Evolutionary conservation across 495 filamentous ascomycete genomes (phyloP), one percentile per base, ranked within the genome.

Genomic region (Glonium stellatum): DNA sequence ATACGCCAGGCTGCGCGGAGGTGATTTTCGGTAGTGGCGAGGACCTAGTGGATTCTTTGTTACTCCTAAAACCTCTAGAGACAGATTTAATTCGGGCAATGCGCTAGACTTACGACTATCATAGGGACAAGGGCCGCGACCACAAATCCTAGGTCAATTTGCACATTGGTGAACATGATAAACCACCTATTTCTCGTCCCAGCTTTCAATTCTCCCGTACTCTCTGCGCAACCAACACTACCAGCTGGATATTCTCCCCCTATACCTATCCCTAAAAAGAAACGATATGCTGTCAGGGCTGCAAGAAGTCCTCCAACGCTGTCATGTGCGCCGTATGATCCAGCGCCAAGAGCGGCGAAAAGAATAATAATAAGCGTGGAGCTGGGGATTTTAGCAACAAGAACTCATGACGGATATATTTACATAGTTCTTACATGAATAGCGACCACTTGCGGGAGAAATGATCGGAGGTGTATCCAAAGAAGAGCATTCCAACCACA

Each of bases 101-200:
- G 25, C 9, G 12, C 5, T 4, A n/a, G 50, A 63, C 44, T 56
- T 59, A 42, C 68, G 19, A 66, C 69, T 63, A 69, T 77, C 77
- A 78, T 84, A 2, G 89, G 86, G 1, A 90, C 83, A 49, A 95
- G 79, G 0, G 88, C 82, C 1, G 87, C 84, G 44, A 88, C 73
- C 4, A 93, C 87, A 53, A 88, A 92, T 0, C 85, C 90, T 23
- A 80, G 80, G 70, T 95, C 89, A 60, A 97, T 95, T 76, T 88
- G 85, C 36, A 88, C 80, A 74, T 96, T 96, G 47, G 91, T 97
- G 72, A 95, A 96, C 63, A 95, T 78, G 67, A 95, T 90, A 72
- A 96, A 97, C 89, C 89, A 95, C 21, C 84, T 80, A 67, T 96
- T 92, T 13, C 91, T 76, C 22, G 84, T 84, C n/a, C 91, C 92